Evolutionary conservation across 768 basidiomycete species (phyloP), one percentile per base, ranked within the genome.

Genomic region (Sutorius australiensis): DNA sequence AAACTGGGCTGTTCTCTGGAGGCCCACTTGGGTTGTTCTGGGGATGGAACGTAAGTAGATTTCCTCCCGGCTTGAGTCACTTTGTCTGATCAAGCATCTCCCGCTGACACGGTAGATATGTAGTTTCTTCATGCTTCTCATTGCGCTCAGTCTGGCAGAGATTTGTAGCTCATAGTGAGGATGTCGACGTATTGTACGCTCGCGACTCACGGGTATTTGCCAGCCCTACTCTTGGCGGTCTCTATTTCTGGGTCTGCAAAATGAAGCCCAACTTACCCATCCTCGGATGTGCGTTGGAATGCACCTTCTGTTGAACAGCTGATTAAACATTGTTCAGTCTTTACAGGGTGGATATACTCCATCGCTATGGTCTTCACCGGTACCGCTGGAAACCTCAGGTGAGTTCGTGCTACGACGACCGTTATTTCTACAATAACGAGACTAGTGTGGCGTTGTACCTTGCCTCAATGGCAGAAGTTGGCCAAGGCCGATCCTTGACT

Each of bases 201-300:
- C 11, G 12, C 9, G 19, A 13, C 24, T 24, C 56, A 55, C 39
- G n/a, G 19, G 47, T 17, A 16, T 52, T 47, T 11, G 3, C n/a
- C 45, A 79, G 77, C 50, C 80, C 80, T 0, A 79, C 80, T 3
- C 76, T 82, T 72, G 81, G 80, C 21, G 81, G 80, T 6, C 66
- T 82, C 45, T 83, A 83, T 63, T 83, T 82, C 61, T 82, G 81
- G 81, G 80, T 81, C 11, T 82, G 80, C 67, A 78, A 75, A 60
- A 79, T 82, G 79, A 80, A 81, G 58, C 79, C 80, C 0, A 73
- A 80, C 43, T 54, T 69, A 13, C 81, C 80, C 2, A 67, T 80
- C 16, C 70, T 82, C 5, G 81, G 80, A 17, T 83, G 78, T 79
- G 61, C 66, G 77, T 64, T 17, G 14, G 12, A 24, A 36, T 19